These are phyloP conservation scores for Hydnomerulius pinastri DNA, from an alignment of 768 basidiomycete species.

Conservation along the genomic window DNA sequence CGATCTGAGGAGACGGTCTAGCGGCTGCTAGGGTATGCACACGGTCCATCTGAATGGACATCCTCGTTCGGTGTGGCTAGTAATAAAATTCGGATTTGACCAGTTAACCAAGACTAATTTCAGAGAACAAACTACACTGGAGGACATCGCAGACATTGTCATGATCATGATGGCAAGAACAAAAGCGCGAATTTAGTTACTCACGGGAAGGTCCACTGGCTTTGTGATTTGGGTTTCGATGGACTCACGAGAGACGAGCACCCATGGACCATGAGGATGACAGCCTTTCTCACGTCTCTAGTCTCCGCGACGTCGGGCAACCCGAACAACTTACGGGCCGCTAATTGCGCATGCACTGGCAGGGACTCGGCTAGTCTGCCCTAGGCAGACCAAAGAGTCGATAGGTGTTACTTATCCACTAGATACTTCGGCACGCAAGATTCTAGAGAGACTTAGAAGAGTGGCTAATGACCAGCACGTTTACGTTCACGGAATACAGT, in stretches of 20 bases:
- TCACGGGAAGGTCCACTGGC: neutral
- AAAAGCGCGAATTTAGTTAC: neutral
- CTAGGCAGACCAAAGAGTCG: no score
- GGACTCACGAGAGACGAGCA: conserved; percentile 3
- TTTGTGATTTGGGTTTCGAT: neutral
- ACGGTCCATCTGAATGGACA: conserved; percentile 33
- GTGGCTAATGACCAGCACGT: no score
- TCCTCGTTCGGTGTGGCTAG: conserved; percentile 1
- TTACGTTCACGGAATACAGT: no score
- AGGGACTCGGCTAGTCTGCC: no score
- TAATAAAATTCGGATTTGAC: neutral
- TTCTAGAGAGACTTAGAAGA: no score
- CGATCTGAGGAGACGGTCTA: conserved; percentile 11
- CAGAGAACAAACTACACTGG: neutral
- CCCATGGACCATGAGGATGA: conserved; percentile 8
- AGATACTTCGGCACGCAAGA: no score
- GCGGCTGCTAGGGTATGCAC: conserved; percentile 21
- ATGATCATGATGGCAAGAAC: neutral
- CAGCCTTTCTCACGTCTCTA: neutral
- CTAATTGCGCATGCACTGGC: no score
- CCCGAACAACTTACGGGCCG: no score
- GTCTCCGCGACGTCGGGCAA: neutral
- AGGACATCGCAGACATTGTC: neutral
- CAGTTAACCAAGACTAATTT: neutral
- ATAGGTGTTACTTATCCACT: no score